These are phyloP conservation scores for Olyra latifolia DNA, from an alignment of 176 grass and related monocot species.

Conservation along the genomic window DNA sequence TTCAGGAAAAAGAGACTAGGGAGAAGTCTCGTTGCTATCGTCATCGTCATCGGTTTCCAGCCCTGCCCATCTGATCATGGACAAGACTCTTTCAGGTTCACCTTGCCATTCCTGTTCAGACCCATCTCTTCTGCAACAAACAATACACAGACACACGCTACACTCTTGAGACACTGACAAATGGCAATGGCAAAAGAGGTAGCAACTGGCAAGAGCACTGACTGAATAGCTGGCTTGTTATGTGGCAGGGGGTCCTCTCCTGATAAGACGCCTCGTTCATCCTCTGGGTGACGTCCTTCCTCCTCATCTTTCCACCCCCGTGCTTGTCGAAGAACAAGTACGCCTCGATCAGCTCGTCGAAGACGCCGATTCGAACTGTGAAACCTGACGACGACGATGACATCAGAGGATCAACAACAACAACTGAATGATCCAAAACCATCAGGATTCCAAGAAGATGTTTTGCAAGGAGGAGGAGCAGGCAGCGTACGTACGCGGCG, in stretches of 20 bases:
- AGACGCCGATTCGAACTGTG: conserved; percentile 48
- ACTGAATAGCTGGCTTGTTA: conserved; percentile 62
- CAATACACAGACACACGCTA: background rate
- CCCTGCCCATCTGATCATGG: conserved; percentile 66
- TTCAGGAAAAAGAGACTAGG: background rate
- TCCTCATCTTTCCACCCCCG: conserved; percentile 52
- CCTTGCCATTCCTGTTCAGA: conserved; percentile 59
- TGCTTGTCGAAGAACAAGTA: conserved; percentile 71
- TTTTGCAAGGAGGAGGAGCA: background rate
- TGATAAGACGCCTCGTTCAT: conserved; percentile 57
- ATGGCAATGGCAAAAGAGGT: too few relatives aligned
- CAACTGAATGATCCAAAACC: background rate
- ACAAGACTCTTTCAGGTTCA: conserved; percentile 72
- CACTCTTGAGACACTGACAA: too few relatives aligned
- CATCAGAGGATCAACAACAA: background rate
- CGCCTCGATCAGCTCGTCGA: conserved; percentile 64
- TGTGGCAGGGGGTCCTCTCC: conserved; percentile 59
- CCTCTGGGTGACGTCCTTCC: conserved; percentile 51
- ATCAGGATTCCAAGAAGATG: too few relatives aligned
- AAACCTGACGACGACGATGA: conserved; percentile 39
- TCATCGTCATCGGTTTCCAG: conserved; percentile 49
- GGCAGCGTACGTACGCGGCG: conserved; percentile 25
- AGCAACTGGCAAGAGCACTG: conserved; percentile 10
- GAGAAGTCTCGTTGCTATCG: conserved; percentile 27
- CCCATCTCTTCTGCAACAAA: conserved; percentile 77